Conservation (phyloP, 768 basidiomycete species). For the Myochromella boudieri region DNA sequence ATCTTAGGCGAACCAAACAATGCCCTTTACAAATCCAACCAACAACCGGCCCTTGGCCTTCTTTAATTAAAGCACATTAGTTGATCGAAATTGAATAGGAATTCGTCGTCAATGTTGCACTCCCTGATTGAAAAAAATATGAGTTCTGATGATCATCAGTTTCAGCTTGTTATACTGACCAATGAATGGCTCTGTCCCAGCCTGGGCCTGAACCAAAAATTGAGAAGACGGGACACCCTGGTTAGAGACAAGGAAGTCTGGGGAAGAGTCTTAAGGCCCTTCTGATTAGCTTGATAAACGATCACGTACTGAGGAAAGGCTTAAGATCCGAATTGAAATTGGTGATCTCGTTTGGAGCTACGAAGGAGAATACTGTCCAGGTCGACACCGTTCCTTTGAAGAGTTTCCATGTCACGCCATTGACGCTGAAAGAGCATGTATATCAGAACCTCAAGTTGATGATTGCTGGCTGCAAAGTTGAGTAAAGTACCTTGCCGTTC, state of each 20-base stretch:
- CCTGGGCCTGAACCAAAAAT: slow-evolving; percentile 34
- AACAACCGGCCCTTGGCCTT: neutral
- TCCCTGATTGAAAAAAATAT: slow-evolving; percentile 16
- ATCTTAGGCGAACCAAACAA: too few species aligned
- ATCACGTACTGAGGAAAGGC: slow-evolving; percentile 29
- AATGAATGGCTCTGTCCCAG: slow-evolving; percentile 33
- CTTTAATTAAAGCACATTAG: slow-evolving; percentile 12
- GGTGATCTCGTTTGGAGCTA: slow-evolving; percentile 33
- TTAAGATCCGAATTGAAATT: slow-evolving; percentile 34
- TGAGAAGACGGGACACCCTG: slow-evolving; percentile 31
- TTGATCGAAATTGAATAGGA: slow-evolving; percentile 32
- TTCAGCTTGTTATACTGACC: neutral
- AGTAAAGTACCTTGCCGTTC: slow-evolving; percentile 24
- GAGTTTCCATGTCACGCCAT: slow-evolving; percentile 30
- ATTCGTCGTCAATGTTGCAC: slow-evolving; percentile 29
- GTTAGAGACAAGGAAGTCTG: slow-evolving; percentile 28
- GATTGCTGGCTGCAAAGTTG: neutral
- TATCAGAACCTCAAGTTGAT: neutral
- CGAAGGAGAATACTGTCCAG: slow-evolving; percentile 34
- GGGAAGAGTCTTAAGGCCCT: neutral
- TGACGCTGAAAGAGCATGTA: slow-evolving; percentile 14
- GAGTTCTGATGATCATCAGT: too few species aligned
- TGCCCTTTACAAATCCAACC: too few species aligned
- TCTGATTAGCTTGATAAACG: too few species aligned
- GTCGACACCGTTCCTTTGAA: slow-evolving; percentile 31